Evolutionary conservation across 179 eudicot genomes (phyloP).

Genomic region (Beta corolliflora): DNA sequence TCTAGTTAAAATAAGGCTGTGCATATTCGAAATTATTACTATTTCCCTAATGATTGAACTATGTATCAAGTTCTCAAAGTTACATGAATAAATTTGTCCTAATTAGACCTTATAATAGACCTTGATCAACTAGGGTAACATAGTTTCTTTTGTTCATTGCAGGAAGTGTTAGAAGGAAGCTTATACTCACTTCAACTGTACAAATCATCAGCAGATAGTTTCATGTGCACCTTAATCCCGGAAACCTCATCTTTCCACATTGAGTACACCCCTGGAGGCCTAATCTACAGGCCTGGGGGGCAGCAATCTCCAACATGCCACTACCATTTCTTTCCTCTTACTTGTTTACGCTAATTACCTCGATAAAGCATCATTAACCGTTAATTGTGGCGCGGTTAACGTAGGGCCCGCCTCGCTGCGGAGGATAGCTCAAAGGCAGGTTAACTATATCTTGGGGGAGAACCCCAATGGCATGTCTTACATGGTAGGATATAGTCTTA

Average conservation of each 20-base stretch:
- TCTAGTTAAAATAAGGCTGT: background rate
- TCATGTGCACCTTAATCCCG: constrained; percentile 85
- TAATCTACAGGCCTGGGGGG: constrained; percentile 86
- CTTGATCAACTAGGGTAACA: background rate
- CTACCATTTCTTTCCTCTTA: constrained; percentile 73
- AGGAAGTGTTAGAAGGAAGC: constrained; percentile 78
- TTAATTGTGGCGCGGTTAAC: constrained; percentile 53
- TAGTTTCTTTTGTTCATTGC: background rate
- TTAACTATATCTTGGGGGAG: constrained; percentile 80
- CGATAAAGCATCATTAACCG: constrained; percentile 42
- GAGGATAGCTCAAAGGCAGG: constrained; percentile 70
- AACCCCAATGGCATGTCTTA: constrained; percentile 91
- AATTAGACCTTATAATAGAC: too few relatives aligned
- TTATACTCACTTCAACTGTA: constrained; percentile 63
- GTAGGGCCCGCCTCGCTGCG: constrained; percentile 60
- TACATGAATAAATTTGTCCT: background rate
- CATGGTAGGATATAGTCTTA: constrained; percentile 79
- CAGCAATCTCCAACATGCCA: constrained; percentile 84
- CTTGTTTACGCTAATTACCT: constrained; percentile 75
- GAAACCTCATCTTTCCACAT: constrained; percentile 71
- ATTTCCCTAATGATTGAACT: background rate
- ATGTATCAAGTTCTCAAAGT: background rate
- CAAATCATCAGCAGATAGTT: constrained; percentile 83
- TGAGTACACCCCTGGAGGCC: constrained; percentile 77
- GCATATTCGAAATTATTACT: background rate